These are phyloP conservation scores for Camellia japonica DNA, from an alignment of 148 eudicot genomes.

Conservation along the genomic window DNA sequence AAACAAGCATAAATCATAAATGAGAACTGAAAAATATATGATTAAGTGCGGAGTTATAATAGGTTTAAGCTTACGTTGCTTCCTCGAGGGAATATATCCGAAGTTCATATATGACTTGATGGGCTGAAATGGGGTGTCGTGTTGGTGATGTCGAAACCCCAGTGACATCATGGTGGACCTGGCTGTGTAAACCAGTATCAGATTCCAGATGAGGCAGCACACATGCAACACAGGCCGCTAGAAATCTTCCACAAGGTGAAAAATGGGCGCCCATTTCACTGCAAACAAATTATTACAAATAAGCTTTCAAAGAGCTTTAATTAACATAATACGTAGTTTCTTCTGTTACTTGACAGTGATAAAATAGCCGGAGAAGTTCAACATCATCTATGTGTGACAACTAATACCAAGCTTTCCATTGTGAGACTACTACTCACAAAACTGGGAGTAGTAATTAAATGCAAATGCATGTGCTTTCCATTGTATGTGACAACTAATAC, in stretches of 20 bases:
- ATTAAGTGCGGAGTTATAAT: neutral
- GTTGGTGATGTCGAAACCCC: conserved; percentile 86
- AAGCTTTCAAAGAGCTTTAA: conserved; percentile 7
- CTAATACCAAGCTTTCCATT: neutral
- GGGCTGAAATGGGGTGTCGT: conserved; percentile 93
- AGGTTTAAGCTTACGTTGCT: conserved; percentile 60
- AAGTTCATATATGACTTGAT: conserved; percentile 88
- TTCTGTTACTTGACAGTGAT: neutral
- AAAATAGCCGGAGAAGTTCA: neutral
- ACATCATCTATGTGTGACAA: neutral
- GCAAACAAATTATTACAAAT: conserved; percentile 27
- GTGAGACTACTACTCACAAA: neutral
- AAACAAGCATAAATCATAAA: neutral
- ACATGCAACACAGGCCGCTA: conserved; percentile 99
- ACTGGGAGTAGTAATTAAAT: conserved; percentile 3
- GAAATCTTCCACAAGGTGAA: conserved; percentile 96
- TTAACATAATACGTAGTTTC: neutral
- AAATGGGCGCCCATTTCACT: conserved; percentile 99
- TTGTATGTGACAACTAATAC: neutral
- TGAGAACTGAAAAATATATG: neutral
- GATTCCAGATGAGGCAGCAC: conserved; percentile 66
- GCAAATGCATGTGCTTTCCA: neutral
- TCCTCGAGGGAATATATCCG: conserved; percentile 96
- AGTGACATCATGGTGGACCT: conserved; percentile 48
- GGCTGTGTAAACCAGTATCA: conserved; percentile 65